Percentiles rank a stretch among this genome's conserved stretches.
Evolutionary conservation across 2,329 filamentous ascomycete species (phyloP).

Genomic region (Dactylellina cionopaga): DNA sequence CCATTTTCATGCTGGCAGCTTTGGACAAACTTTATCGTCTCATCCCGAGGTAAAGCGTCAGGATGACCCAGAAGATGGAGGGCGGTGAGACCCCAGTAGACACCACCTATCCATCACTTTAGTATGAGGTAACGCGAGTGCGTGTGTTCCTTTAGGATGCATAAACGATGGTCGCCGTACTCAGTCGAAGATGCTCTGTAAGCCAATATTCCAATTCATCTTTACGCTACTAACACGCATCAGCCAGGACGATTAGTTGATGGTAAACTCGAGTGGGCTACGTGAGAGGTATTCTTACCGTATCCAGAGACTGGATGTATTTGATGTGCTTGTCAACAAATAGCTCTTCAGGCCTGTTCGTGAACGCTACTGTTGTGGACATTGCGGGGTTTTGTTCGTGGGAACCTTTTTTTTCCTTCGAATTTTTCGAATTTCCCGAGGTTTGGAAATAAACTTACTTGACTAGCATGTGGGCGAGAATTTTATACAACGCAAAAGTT

Average conservation of each 20-base stretch:
- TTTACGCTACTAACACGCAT: conserved; percentile 65
- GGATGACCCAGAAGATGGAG: conserved; percentile 84
- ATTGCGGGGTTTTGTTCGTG: background rate
- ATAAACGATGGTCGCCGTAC: conserved; percentile 8
- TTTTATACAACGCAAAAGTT: conserved; percentile 49
- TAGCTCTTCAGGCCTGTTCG: conserved; percentile 45
- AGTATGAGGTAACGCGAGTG: background rate
- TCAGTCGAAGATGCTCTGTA: conserved; percentile 94
- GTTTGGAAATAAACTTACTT: background rate
- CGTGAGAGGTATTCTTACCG: conserved; percentile 65
- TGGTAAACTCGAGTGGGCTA: conserved; percentile 60
- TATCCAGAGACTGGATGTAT: conserved; percentile 93
- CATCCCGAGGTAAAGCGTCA: conserved; percentile 79
- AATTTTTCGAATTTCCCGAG: background rate
- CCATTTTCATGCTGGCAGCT: conserved; percentile 90
- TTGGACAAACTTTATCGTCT: conserved; percentile 90
- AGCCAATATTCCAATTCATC: conserved; percentile 98
- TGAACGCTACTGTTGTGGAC: conserved; percentile 26
- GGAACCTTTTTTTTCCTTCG: background rate
- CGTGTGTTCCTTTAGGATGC: background rate
- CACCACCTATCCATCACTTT: conserved; percentile 67
- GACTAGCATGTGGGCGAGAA: background rate
- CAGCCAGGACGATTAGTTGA: conserved; percentile 59
- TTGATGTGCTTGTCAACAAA: conserved; percentile 76
- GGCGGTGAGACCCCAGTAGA: conserved; percentile 95